Evolutionary conservation across 2,329 filamentous ascomycete species (phyloP).

Genomic region (Cordyceps cicadae): DNA sequence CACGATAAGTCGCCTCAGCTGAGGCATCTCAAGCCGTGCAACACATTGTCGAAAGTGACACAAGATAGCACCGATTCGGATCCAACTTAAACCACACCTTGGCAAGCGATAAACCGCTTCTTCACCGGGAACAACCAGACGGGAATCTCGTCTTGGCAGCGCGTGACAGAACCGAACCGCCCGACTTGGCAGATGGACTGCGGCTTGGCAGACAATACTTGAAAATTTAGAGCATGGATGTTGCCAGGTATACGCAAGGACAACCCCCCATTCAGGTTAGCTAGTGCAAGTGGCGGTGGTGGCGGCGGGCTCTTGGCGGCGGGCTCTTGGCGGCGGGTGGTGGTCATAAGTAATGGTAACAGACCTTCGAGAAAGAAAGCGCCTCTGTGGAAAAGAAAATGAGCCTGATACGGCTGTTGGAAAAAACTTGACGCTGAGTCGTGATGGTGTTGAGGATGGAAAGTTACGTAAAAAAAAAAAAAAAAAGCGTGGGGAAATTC

Average conservation of each 20-base stretch:
- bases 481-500: neutral
- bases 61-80: neutral
- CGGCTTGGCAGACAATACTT: conserved; percentile 4
- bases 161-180: neutral
- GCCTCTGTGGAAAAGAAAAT: no score
- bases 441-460: neutral
- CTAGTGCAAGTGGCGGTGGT: neutral
- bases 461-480: neutral
- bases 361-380: neutral
- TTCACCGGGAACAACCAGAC: neutral
- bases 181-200: conserved; percentile 3
- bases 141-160: conserved; percentile 7
- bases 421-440: neutral
- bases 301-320: neutral
- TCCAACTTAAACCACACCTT: neutral
- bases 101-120: neutral
- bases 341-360: neutral
- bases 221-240: neutral
- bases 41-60: neutral
- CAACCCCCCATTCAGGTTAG: neutral
- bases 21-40: neutral
- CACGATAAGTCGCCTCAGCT: neutral
- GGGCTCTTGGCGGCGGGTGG: neutral
- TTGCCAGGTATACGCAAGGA: neutral
- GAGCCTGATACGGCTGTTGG: neutral